Percentiles rank a stretch among this genome's conserved stretches.
phyloP scores from a whole-genome alignment of 108 stramenopile species.

The Cafeteria roenbergensis region DNA sequence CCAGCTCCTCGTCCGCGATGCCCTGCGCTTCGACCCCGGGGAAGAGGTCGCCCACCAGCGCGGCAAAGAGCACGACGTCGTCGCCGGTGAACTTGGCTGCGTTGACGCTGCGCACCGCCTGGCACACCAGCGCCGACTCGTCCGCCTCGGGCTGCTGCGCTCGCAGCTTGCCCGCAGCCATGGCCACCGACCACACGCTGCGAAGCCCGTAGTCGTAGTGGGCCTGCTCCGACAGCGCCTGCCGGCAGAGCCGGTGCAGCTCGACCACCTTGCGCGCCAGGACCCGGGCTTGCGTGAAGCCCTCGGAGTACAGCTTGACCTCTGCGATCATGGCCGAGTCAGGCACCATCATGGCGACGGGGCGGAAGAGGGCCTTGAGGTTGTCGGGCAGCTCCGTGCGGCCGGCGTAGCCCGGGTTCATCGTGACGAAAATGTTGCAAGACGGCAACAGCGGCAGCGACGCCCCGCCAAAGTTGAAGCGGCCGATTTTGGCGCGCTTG shows the following conservation, averaged over 20 bases:
- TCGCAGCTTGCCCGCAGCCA: conserved; percentile 26
- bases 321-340: conserved; percentile 55
- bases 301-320: conserved; percentile 56
- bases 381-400: conserved; percentile 52
- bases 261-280: conserved; percentile 56
- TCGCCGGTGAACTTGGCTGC: conserved; percentile 42
- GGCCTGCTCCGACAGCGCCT: conserved; percentile 53
- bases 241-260: conserved; percentile 44
- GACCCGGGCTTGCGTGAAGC: conserved; percentile 45
- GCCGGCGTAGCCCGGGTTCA: conserved; percentile 62
- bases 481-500: conserved; percentile 34
- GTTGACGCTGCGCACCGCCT: conserved; percentile 47
- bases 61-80: conserved; percentile 53
- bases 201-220: conserved; percentile 51
- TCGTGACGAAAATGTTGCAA: conserved; percentile 55
- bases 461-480: conserved; percentile 45
- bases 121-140: conserved; percentile 37
- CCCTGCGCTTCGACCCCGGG: no score
- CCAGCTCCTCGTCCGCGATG: no score
- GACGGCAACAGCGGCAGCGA: conserved; percentile 44
- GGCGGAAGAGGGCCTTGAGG: conserved; percentile 52
- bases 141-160: conserved; percentile 29
- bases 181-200: conserved; percentile 31
- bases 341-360: conserved; percentile 61
- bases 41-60: conserved; percentile 50